Evolutionary conservation across 2,329 filamentous ascomycete species (phyloP), one percentile per base, ranked within the genome.

Genomic region (Phaeophleospora eucalypticola): DNA sequence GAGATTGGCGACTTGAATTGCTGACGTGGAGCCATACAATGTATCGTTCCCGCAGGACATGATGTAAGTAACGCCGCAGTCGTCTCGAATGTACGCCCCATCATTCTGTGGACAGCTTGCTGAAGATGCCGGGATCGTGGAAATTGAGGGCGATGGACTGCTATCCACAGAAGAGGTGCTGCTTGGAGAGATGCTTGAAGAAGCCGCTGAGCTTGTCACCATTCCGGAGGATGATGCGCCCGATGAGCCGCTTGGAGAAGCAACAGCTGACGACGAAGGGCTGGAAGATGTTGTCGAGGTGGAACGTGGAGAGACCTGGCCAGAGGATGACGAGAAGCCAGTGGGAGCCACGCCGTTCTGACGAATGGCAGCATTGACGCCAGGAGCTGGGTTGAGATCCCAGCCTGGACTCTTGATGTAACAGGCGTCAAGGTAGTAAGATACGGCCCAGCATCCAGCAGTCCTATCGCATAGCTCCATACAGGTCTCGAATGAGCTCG

Each of bases 361-460:
- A 8, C 37, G 37, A 15, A 39, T 24, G n/a, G 17, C 37, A 4
- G 15, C 37, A 19, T 39, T 39, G 14, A 19, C 24, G 19, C n/a
- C 19, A 3, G 37, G 15, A 19, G 20, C 15, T 16, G 37, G 4
- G 4, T 15, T 20, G 14, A 39, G 37, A 4, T 12, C 18, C 37
- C 19, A 20, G 17, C 9, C 21, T 12, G 17, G 37, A 19, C 19
- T 39, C 21, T 12, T 18, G 37, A 39, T 39, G 24, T 29, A 39
- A 16, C 37, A 39, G 15, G 20, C 37, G n/a, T 14, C 37, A 21
- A 17, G n/a, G 37, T 20, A 15, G 18, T 24, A 39, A 9, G 36
- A 15, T 17, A 57, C 47, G 2, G 50, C 53, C 4, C 54, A 50
- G 41, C 59, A 62, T 2, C 49, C 48, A 17, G 35, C 15, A 7